These are phyloP conservation scores for Exutisphaerella laricina DNA, from an alignment of 2,329 filamentous ascomycete genomes.

Conservation along the genomic window DNA sequence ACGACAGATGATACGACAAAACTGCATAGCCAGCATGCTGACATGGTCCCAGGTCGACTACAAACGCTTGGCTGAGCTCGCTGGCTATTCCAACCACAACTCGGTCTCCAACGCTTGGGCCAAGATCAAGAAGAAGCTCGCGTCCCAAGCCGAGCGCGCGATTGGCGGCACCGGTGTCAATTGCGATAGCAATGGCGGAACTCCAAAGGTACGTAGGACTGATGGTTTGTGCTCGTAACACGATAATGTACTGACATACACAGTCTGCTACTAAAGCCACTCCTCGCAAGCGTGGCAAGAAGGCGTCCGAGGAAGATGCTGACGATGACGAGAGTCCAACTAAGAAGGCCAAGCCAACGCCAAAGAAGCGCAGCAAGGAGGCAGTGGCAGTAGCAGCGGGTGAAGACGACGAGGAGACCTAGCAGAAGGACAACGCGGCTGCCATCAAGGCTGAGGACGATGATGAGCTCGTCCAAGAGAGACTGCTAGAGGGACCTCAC, in stretches of 20 bases:
- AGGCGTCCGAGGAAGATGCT: conserved; percentile 2
- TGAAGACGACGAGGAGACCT: not conserved
- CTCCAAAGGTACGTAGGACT: not conserved
- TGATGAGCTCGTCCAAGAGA: not conserved
- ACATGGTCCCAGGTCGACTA: conserved; percentile 20
- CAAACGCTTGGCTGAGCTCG: conserved; percentile 21
- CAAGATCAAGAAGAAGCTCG: conserved; percentile 32
- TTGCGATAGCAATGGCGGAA: not conserved
- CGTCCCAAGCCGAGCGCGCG: not conserved
- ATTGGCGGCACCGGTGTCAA: not conserved
- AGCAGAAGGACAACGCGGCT: not conserved
- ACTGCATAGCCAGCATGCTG: conserved; percentile 22
- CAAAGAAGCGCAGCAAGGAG: conserved; percentile 6
- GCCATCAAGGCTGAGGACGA: not conserved
- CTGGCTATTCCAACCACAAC: conserved; percentile 21
- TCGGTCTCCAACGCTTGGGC: conserved; percentile 32
- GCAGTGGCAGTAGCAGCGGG: not conserved
- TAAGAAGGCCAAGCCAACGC: conserved; percentile 8
- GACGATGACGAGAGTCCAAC: not conserved
- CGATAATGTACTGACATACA: too few relatives aligned
- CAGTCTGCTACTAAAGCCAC: conserved; percentile 3
- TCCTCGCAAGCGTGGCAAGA: conserved; percentile 6
- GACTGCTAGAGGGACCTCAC: not conserved
- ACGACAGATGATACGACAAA: conserved; percentile 3
- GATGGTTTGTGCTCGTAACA: too few relatives aligned